Evolutionary conservation across 2,329 filamentous ascomycete species (phyloP).

Genomic region (Dactylella cylindrospora): DNA sequence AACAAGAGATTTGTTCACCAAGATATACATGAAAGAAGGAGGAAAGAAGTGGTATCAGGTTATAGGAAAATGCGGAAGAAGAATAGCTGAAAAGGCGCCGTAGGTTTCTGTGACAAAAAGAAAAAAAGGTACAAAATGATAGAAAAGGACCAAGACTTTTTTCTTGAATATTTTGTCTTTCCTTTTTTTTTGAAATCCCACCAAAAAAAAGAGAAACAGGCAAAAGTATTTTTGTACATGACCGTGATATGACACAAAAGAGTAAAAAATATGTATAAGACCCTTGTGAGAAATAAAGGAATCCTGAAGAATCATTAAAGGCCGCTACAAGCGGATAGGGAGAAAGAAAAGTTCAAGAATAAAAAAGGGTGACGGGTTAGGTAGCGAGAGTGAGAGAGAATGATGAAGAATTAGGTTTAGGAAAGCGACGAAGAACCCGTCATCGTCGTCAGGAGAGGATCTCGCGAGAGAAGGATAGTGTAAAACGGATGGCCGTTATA

Average conservation of each 20-base stretch:
- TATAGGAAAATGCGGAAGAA: neutral
- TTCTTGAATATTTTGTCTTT: constrained; percentile 32
- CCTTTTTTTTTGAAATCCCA: constrained; percentile 1
- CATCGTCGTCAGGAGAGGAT: constrained; percentile 19
- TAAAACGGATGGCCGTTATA: constrained; percentile 3
- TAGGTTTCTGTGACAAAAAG: constrained; percentile 21
- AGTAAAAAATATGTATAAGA: constrained; percentile 22
- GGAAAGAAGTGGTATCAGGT: constrained; percentile 29
- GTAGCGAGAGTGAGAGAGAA: neutral
- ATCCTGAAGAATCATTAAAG: constrained; percentile 8
- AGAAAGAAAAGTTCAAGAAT: constrained; percentile 9
- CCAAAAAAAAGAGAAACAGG: constrained; percentile 8
- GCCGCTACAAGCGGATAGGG: constrained; percentile 9
- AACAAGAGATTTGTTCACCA: constrained; percentile 21
- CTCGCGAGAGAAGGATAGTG: constrained; percentile 2
- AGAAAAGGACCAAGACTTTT: constrained; percentile 29
- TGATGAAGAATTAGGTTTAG: neutral
- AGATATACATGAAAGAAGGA: constrained; percentile 21
- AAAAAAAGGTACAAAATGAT: neutral
- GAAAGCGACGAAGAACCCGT: constrained; percentile 24
- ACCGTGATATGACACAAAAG: constrained; percentile 16
- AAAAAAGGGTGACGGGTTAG: neutral
- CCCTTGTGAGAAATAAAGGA: constrained; percentile 40
- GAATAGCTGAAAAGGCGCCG: constrained; percentile 42
- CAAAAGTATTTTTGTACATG: constrained; percentile 43